Evolutionary conservation across 164 flowering plant species (phyloP), one percentile per base, ranked within the genome.

Genomic region (Warburgia ugandensis): DNA sequence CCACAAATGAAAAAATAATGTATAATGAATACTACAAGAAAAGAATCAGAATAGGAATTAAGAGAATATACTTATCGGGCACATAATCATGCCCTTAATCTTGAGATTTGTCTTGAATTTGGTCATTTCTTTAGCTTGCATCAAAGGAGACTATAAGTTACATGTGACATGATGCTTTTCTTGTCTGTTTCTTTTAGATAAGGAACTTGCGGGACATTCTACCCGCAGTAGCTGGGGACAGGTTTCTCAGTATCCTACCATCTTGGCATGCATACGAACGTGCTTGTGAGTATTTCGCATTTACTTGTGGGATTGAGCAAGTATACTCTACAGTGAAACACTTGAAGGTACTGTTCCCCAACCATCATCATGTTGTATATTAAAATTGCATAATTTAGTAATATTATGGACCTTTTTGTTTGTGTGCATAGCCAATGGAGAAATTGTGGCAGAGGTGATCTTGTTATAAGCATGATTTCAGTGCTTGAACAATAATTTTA

Each of bases 191-290:
- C 56, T 20, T 65, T 7, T 66, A 91, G 98, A 69, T 87, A 64
- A 70, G 55, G 45, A 81, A 64, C 56, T 64, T 91, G 48, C 72
- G 79, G 78, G 92, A 83, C 17, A 46, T 75, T 57, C 90, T 87
- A 21, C 96, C 95, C 59, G 86, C 87, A 57, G 68, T 35, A 64
- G 65, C 78, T 50, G 95, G 88, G 20, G 90, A 84, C 52, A 84
- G 75, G 66, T 87, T 91, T 69, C 65, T 91, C 21, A 84, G 92
- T 70, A 79, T 91, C 88, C 95, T 91, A 38, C 98, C 98, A 38
- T 76, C 98, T 42, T 91, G 98, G 98, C 98, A 91, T 77, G 92
- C 81, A 19, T 91, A 91, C 78, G 98, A 91, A 55, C 85, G 98
- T 52, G 84, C 94, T 48, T 55, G 64, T 63, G 96, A 84, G 53